Conservation (phyloP, 257 asterid species). For the Eustoma russellianum region DNA sequence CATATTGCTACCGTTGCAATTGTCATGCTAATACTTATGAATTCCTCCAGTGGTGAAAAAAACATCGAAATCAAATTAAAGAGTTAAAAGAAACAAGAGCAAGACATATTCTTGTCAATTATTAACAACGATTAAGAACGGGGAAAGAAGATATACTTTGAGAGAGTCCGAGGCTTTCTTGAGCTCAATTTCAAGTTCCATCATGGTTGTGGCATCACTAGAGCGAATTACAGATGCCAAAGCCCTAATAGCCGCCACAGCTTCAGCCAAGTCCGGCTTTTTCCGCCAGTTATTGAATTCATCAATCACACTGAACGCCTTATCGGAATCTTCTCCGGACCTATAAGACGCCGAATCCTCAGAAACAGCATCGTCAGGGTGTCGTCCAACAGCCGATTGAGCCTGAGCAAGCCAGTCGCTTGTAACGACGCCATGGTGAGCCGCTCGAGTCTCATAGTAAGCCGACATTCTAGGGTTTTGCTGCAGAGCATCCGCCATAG, state of each 20-base stretch:
- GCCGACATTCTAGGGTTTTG: slow-evolving; percentile 43
- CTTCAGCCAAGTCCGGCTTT: slow-evolving; percentile 93
- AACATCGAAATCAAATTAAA: no score
- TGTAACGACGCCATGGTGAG: slow-evolving; percentile 83
- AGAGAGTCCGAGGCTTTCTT: slow-evolving; percentile 79
- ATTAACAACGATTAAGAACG: no score
- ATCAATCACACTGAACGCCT: slow-evolving; percentile 55
- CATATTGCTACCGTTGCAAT: no score
- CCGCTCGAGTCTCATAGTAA: slow-evolving; percentile 94
- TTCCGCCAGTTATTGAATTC: slow-evolving; percentile 83
- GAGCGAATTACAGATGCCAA: slow-evolving; percentile 83
- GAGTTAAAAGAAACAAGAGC: no score
- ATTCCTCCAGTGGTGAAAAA: no score
- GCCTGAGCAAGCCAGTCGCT: slow-evolving; percentile 96
- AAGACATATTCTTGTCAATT: no score
- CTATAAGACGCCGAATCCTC: slow-evolving; percentile 9
- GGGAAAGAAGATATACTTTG: slow-evolving; percentile 34
- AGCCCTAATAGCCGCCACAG: slow-evolving; percentile 95
- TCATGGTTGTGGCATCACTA: slow-evolving; percentile 81
- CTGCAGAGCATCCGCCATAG: slow-evolving; percentile 43
- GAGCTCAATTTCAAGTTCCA: slow-evolving; percentile 93
- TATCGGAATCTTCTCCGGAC: slow-evolving; percentile 22
- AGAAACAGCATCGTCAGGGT: slow-evolving; percentile 28
- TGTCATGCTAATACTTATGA: no score
- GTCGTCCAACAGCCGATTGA: slow-evolving; percentile 47